Conservation (phyloP, 768 basidiomycete species). For the Pleurotus eryngii region DNA sequence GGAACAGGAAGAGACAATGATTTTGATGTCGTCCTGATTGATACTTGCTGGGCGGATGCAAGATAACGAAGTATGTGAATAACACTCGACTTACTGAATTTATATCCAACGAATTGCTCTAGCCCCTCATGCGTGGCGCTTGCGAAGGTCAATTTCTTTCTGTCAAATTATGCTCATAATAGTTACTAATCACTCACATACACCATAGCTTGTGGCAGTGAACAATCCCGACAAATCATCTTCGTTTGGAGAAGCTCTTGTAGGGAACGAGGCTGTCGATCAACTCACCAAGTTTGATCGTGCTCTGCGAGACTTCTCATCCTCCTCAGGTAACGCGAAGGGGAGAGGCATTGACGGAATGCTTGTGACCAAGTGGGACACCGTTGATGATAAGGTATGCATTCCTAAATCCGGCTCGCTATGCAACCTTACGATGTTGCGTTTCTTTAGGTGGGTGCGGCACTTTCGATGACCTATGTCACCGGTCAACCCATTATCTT, state of each 20-base stretch:
- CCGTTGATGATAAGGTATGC: conserved; percentile 91
- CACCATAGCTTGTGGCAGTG: conserved; percentile 73
- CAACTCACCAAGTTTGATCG: conserved; percentile 97
- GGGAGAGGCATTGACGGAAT: conserved; percentile 97
- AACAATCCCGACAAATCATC: conserved; percentile 97
- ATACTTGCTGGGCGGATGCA: conserved; percentile 98
- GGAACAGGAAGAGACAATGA: conserved; percentile 79
- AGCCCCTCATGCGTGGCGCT: conserved; percentile 98
- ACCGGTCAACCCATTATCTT: conserved; percentile 98
- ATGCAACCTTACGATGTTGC: not conserved
- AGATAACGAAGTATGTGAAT: conserved; percentile 81
- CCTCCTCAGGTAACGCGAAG: conserved; percentile 60
- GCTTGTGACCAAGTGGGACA: conserved; percentile 99
- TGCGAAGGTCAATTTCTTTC: conserved; percentile 65
- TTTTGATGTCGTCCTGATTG: conserved; percentile 96
- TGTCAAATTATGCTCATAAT: not conserved
- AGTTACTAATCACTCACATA: not conserved
- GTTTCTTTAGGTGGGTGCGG: conserved; percentile 83
- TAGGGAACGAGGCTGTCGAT: conserved; percentile 98
- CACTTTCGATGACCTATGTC: conserved; percentile 98
- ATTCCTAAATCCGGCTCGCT: not conserved
- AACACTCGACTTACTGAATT: not conserved
- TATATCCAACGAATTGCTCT: not conserved
- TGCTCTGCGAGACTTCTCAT: conserved; percentile 88
- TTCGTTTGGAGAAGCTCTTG: conserved; percentile 99